These are phyloP conservation scores for Neurospora terricola DNA, from an alignment of 495 filamentous ascomycete species.

Conservation along the genomic window DNA sequence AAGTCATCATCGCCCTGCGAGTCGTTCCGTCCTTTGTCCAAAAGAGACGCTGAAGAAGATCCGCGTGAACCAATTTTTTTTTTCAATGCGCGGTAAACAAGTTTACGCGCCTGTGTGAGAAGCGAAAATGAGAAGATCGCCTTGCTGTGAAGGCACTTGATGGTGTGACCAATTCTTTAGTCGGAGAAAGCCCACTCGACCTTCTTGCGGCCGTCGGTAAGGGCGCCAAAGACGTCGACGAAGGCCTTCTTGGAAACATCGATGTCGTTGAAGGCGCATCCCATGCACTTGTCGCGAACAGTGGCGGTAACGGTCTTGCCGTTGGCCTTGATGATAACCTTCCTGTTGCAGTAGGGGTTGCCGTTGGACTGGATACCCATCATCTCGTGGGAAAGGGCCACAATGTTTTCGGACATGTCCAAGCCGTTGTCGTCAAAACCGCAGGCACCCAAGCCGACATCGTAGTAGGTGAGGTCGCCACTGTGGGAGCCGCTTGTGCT, in stretches of 20 bases:
- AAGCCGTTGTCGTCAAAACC: constrained; percentile 32
- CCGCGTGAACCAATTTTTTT: background rate
- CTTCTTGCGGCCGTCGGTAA: constrained; percentile 23
- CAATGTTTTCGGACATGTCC: constrained; percentile 31
- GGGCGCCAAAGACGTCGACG: constrained; percentile 27
- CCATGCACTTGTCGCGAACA: constrained; percentile 68
- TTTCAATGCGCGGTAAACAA: background rate
- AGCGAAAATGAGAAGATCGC: background rate
- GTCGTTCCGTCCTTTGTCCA: background rate
- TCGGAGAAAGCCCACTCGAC: constrained; percentile 35
- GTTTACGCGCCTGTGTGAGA: background rate
- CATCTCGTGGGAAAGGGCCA: constrained; percentile 30
- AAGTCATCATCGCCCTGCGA: background rate
- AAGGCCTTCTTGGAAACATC: constrained; percentile 42
- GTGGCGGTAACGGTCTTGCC: constrained; percentile 46
- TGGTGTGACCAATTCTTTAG: constrained; percentile 2
- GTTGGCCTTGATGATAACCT: constrained; percentile 45
- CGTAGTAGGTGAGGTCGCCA: constrained; percentile 40
- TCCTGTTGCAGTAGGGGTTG: constrained; percentile 57
- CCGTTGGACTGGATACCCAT: constrained; percentile 38
- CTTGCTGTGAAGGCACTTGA: background rate
- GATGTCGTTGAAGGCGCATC: constrained; percentile 41
- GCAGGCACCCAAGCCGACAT: constrained; percentile 34
- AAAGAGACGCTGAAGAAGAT: background rate
- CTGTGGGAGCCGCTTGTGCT: constrained; percentile 11